A percentile compares a stretch with the other conserved stretches of the same genome.
phyloP scores from a whole-genome alignment of 495 filamentous ascomycete genomes.

The Letharia lupina region DNA sequence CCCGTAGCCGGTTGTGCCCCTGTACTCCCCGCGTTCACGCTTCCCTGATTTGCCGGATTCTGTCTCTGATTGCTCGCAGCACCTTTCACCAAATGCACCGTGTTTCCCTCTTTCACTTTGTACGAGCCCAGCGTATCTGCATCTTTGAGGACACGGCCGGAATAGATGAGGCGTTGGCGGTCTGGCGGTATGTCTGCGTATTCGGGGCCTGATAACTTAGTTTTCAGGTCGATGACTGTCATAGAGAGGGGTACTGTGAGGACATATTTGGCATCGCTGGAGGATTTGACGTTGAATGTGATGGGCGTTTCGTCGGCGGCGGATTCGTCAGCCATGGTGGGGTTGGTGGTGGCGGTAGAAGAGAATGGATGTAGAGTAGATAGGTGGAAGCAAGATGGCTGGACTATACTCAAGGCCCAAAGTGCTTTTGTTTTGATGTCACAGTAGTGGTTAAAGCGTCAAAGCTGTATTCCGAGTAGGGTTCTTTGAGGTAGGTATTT shows the following conservation, averaged over 20 bases:
- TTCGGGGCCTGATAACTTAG: constrained; percentile 67
- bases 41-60: constrained; percentile 44
- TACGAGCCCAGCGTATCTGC: constrained; percentile 72
- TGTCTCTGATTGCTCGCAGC: constrained; percentile 80
- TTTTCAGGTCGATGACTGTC: constrained; percentile 78
- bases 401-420: neutral
- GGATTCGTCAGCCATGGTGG: constrained; percentile 36
- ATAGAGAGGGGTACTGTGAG: constrained; percentile 71
- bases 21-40: constrained; percentile 40
- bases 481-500: neutral
- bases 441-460: neutral
- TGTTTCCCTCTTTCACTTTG: constrained; percentile 95
- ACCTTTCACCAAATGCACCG: constrained; percentile 91
- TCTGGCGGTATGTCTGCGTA: constrained; percentile 79
- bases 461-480: neutral
- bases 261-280: constrained; percentile 73
- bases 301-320: constrained; percentile 48
- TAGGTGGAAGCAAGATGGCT: neutral
- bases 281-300: constrained; percentile 92
- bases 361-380: neutral
- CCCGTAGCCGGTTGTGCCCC: constrained; percentile 41
- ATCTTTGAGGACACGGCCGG: constrained; percentile 92
- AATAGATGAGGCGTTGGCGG: constrained; percentile 92
- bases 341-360: neutral
- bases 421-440: neutral